Conservation (phyloP, 345 rosid genomes). For the Theobroma cacao region DNA sequence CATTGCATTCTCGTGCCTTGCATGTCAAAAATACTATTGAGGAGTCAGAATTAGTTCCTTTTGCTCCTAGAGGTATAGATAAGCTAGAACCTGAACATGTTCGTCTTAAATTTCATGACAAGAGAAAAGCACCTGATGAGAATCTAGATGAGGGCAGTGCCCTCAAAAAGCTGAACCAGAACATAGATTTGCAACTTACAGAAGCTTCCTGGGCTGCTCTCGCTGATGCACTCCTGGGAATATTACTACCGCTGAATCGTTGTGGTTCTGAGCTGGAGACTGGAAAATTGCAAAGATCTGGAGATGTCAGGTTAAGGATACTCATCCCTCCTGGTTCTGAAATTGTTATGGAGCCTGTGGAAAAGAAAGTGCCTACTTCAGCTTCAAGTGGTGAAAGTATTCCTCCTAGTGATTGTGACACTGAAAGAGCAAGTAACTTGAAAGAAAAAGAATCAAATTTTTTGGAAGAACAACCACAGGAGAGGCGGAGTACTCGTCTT, state of each 20-base stretch:
- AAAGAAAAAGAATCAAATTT: conserved; percentile 55
- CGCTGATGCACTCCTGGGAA: conserved; percentile 60
- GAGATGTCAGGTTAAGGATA: conserved; percentile 67
- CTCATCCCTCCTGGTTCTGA: conserved; percentile 44
- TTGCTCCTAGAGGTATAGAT: conserved; percentile 94
- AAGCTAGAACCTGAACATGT: conserved; percentile 80
- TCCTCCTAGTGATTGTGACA: conserved; percentile 42
- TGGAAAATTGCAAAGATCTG: conserved; percentile 45
- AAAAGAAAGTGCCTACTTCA: conserved; percentile 36
- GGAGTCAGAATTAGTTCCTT: conserved; percentile 72
- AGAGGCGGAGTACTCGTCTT: conserved; percentile 96
- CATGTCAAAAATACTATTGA: conserved; percentile 73
- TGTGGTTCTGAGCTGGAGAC: conserved; percentile 28
- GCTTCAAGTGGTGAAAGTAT: conserved; percentile 33
- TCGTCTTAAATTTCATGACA: conserved; percentile 82
- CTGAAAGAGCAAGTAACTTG: conserved; percentile 38
- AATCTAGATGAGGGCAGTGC: conserved; percentile 44
- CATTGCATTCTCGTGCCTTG: conserved; percentile 95
- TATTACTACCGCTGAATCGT: conserved; percentile 51
- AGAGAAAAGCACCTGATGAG: conserved; percentile 68
- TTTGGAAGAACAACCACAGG: conserved; percentile 82
- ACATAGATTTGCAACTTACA: conserved; percentile 48
- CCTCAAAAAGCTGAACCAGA: conserved; percentile 54
- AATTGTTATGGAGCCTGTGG: conserved; percentile 34
- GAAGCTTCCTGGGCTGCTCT: conserved; percentile 81